Base-by-base conservation (phyloP, 306 rosid species). In the Citrullus colocynthis region DNA sequence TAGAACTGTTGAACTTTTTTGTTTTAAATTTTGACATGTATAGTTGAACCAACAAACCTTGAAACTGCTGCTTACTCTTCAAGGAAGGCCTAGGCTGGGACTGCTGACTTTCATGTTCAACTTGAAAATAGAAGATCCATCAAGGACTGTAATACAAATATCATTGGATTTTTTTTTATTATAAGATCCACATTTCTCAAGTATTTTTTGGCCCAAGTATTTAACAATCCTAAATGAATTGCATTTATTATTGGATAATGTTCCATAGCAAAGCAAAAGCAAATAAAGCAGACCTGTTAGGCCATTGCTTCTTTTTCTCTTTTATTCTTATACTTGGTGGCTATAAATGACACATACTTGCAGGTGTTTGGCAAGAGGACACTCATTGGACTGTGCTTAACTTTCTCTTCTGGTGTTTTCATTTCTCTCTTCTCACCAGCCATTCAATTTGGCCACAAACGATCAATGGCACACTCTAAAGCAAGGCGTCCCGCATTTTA, bases 361-460 rank as follows among this genome's bases (percentile, higher is more conserved):
- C 85, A 93, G 98, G 96, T 94, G 70, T 87, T 90, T 81, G 98
- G 99, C 73, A 92, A 87, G 81, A 81, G 81, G 85, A 83, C 85
- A 21, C 51, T 78, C 39, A 79, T 90, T 28, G 99, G 99, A 73
- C 84, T 95, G 75, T 80, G 81, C 10, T 81, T 95, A 82, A 84
- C 83, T 28, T 89, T 95, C 88, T 88, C 87, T 60, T 93, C 97
- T 7, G 97, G 97, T 45, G 7, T 79, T 28, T 89, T 92, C 88
- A 88, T 95, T 81, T 92, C 99, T 39, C 61, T 95, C 73, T 95
- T 95, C 85, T 89, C 96, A 20, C 99, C 97, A 3, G 96, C 28
- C 97, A 79, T 90, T 95, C 89, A 95, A 92, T 75, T 71, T 95
- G 63, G 97, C 99, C 73, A 89, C 99, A 77, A 95, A 95, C 85